phyloP scores from a whole-genome alignment of 1,284 basidiomycete genomes.

The Malassezia equina region DNA sequence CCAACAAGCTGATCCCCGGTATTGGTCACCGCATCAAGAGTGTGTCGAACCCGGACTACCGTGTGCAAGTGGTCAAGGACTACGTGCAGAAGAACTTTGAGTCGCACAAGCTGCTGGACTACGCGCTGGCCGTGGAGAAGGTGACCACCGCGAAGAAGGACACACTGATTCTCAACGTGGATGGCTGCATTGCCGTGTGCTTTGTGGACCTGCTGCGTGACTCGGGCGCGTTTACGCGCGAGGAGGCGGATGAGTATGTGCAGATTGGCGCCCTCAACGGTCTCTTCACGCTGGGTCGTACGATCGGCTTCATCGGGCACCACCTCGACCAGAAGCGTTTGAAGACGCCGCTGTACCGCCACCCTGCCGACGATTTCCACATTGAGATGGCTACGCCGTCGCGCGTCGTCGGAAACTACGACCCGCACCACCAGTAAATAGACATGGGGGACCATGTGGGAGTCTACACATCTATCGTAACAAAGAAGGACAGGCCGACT shows the following conservation, averaged over 20 bases:
- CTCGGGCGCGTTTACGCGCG: constrained; percentile 83
- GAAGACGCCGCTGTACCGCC: constrained; percentile 45
- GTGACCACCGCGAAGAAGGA: constrained; percentile 97
- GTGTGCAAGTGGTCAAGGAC: constrained; percentile 95
- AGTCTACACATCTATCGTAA: not conserved
- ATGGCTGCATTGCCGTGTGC: constrained; percentile 93
- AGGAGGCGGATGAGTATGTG: constrained; percentile 95
- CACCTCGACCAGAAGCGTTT: constrained; percentile 84
- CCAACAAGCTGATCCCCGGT: constrained; percentile 93
- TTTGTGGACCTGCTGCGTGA: constrained; percentile 91
- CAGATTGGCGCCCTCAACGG: constrained; percentile 84
- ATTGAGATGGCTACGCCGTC: constrained; percentile 40
- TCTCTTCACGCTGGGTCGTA: constrained; percentile 90
- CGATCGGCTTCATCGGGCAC: constrained; percentile 92
- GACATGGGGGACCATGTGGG: not conserved
- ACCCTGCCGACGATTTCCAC: constrained; percentile 49
- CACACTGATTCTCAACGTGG: constrained; percentile 61
- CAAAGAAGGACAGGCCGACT: not conserved
- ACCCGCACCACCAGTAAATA: not conserved
- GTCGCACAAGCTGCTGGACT: constrained; percentile 65
- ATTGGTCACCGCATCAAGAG: constrained; percentile 99
- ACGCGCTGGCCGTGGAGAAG: constrained; percentile 95
- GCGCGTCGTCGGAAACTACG: constrained; percentile 34
- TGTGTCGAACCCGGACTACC: constrained; percentile 50
- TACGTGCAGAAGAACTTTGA: constrained; percentile 95